A percentile compares a stretch with the other conserved stretches of the same genome.
phyloP scores from a whole-genome alignment of 345 rosid species.

The Pugionium dolabratum region DNA sequence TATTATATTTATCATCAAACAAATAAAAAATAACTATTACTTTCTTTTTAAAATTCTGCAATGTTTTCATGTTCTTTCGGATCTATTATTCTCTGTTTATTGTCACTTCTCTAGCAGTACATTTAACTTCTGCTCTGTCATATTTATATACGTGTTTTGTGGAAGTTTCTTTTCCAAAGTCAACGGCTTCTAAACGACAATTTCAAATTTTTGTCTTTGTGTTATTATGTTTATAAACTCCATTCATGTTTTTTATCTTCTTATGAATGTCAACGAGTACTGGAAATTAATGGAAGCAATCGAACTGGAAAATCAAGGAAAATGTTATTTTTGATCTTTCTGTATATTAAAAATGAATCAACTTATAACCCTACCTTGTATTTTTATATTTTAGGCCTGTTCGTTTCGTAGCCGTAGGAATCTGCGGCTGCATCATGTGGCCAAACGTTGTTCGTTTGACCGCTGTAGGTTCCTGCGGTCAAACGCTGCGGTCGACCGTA shows the following conservation, averaged over 20 bases:
- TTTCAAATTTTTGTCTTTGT: slow-evolving; percentile 17
- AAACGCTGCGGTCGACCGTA: no score
- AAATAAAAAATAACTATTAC: no score
- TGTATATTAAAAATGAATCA: no score
- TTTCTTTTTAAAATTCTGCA: background rate
- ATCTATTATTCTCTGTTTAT: slow-evolving; percentile 39
- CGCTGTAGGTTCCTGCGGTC: no score
- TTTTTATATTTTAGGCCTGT: no score
- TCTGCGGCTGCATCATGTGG: no score
- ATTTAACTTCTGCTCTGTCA: slow-evolving; percentile 31
- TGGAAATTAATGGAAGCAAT: slow-evolving; percentile 15
- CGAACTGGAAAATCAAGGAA: background rate
- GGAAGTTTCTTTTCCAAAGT: slow-evolving; percentile 36
- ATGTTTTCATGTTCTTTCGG: slow-evolving; percentile 25
- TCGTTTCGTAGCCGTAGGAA: no score
- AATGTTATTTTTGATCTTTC: no score
- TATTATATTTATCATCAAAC: slow-evolving; percentile 15
- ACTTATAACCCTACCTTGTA: no score
- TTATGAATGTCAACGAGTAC: slow-evolving; percentile 27
- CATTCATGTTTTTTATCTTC: slow-evolving; percentile 23
- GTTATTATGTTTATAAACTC: background rate
- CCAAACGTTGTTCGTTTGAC: no score
- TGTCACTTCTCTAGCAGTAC: slow-evolving; percentile 35
- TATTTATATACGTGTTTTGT: slow-evolving; percentile 26
- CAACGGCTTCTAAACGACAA: slow-evolving; percentile 40